phyloP scores from a whole-genome alignment of 1,284 basidiomycete species.

The Microbotryum violaceum region DNA sequence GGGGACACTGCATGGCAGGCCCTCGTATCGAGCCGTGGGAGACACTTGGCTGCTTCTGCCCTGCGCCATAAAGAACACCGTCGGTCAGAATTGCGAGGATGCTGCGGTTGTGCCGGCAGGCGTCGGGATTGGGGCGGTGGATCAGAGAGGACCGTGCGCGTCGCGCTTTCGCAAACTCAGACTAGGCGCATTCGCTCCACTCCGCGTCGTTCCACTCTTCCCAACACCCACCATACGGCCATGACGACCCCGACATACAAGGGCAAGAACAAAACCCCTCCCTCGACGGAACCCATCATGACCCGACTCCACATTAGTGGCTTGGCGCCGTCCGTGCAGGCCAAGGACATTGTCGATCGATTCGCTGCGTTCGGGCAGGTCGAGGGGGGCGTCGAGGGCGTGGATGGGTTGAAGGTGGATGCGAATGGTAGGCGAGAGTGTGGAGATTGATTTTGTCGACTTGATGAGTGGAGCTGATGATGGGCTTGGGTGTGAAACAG shows the following conservation, averaged over 20 bases:
- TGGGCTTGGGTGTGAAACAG: not conserved
- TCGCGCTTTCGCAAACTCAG: too few species aligned
- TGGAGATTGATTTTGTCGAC: not conserved
- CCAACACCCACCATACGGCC: not conserved
- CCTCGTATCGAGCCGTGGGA: too few species aligned
- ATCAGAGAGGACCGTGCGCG: too few species aligned
- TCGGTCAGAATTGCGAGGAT: too few species aligned
- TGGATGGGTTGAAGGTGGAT: slow-evolving; percentile 14
- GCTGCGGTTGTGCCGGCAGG: too few species aligned
- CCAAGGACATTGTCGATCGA: slow-evolving; percentile 22
- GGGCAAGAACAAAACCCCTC: not conserved
- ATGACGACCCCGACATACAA: not conserved
- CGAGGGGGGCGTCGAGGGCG: slow-evolving; percentile 8
- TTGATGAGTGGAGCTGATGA: not conserved
- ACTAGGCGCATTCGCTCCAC: too few species aligned
- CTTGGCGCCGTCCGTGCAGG: slow-evolving; percentile 18
- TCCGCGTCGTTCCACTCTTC: not conserved
- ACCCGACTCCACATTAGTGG: slow-evolving; percentile 26
- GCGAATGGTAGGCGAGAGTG: slow-evolving; percentile 10
- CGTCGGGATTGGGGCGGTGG: too few species aligned
- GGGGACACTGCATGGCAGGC: too few species aligned
- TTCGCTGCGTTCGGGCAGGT: slow-evolving; percentile 27
- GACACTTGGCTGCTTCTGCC: too few species aligned
- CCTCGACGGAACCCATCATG: slow-evolving; percentile 5
- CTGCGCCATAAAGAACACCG: too few species aligned